Evolutionary conservation across 495 filamentous ascomycete genomes (phyloP), one percentile per base, ranked within the genome.

Genomic region (Penicillium arizonense): DNA sequence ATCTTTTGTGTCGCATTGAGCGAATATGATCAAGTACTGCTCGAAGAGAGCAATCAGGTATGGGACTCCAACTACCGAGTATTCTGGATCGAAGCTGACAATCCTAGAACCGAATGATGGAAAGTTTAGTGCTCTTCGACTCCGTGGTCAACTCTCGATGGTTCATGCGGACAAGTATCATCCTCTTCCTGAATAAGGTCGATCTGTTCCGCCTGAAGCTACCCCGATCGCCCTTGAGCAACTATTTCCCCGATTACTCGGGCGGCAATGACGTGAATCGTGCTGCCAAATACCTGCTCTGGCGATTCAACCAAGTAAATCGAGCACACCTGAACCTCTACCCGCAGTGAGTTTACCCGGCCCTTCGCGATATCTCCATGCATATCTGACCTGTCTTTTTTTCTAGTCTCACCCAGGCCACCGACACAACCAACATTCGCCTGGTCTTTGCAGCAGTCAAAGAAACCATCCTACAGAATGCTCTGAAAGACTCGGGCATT

Each of bases 121-220:
- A 97, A 70, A 94, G 89, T 62, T 69, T 98, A 28, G 85, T 97
- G 34, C 82, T 98, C n/a, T 98, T 98, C 69, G 95, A 97, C 73
- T 97, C 93, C 7, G 94, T 98, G 4, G 94, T 98, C 57, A 98
- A 98, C 72, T 97, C 93, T 52, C 81, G 94, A 61, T 98, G 95
- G 95, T 98, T 98, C 71, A 92, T 97, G 86, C 82, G 94, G 53
- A 97, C 94, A 21, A 96, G 91, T 70, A 98, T 98, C 68, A 97
- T 97, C 66, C 80, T 98, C 23, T 97, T 97, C 77, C 78, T 98
- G 44, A 97, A 97, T 76, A 98, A 98, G 71, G 95, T 98, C 48
- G 95, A 97, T 78, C 82, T 97, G 52, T 98, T 98, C 83, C 91
- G 91, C 63, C 82, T 87, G 62, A 98, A 97, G 68, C 85, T 98